These are phyloP conservation scores for Solanum chmielewskii DNA, from an alignment of 257 asterid species.

Conservation along the genomic window DNA sequence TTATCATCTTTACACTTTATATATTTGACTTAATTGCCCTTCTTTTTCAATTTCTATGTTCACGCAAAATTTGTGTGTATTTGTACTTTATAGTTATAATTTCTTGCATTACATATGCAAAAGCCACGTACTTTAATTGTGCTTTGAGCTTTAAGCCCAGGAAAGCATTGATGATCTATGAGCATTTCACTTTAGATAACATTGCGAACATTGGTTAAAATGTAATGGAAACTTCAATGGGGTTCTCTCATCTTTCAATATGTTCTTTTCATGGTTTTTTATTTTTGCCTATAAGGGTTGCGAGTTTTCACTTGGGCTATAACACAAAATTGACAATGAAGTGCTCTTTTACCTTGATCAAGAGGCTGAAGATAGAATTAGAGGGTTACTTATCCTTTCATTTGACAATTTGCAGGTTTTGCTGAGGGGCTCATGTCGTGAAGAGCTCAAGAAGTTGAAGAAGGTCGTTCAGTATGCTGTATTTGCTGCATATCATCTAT, in stretches of 20 bases:
- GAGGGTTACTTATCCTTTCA: conserved; percentile 2
- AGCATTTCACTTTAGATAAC: not conserved
- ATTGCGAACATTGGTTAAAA: not conserved
- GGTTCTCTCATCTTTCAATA: not conserved
- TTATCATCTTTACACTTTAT: not conserved
- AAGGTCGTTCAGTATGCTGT: conserved; percentile 70
- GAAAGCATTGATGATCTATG: not conserved
- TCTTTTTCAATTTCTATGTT: not conserved
- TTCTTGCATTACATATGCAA: not conserved
- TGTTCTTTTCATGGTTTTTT: not conserved
- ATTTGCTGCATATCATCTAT: conserved; percentile 92
- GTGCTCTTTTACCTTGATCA: not conserved
- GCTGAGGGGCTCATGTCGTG: conserved; percentile 62
- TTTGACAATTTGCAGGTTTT: conserved; percentile 44
- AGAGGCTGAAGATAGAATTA: not conserved
- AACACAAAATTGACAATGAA: not conserved
- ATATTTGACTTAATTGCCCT: not conserved
- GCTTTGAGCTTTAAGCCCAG: not conserved
- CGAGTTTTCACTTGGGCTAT: not conserved
- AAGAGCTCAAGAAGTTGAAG: conserved; percentile 81
- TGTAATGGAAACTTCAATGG: not conserved
- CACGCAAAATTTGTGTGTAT: not conserved
- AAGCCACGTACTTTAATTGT: not conserved
- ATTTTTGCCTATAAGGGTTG: not conserved
- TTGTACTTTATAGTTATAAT: not conserved